Evolutionary conservation across 2,329 filamentous ascomycete genomes (phyloP).

Genomic region (Thielaviopsis euricoi): DNA sequence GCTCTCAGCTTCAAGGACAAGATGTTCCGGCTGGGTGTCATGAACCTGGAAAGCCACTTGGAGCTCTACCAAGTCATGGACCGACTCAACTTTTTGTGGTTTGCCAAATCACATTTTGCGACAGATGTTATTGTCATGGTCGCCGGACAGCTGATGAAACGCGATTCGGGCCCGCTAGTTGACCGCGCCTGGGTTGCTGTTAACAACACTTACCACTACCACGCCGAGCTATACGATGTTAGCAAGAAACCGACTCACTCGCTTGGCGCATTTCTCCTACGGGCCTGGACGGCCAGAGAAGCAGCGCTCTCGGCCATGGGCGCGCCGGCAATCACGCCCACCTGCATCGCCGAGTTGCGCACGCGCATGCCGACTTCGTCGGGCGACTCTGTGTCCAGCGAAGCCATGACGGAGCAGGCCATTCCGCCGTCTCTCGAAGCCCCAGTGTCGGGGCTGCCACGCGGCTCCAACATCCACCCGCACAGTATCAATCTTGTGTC

Average conservation of each 20-base stretch:
- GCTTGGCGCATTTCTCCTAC: conserved; percentile 3
- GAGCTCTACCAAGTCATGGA: conserved; percentile 26
- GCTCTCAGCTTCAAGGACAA: conserved; percentile 33
- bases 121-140: conserved; percentile 39
- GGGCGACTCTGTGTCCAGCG: conserved; percentile 16
- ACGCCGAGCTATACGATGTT: conserved; percentile 34
- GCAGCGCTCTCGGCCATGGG: conserved; percentile 23
- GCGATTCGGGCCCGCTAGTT: conserved; percentile 31
- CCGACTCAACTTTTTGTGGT: conserved; percentile 37
- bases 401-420: conserved; percentile 12
- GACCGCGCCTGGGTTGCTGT: conserved; percentile 36
- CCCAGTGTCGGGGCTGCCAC: conserved; percentile 11
- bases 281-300: conserved; percentile 32
- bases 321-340: conserved; percentile 24
- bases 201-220: conserved; percentile 29
- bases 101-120: conserved; percentile 36
- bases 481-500: neutral
- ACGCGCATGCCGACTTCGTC: conserved; percentile 23
- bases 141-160: conserved; percentile 34
- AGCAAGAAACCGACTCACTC: conserved; percentile 23
- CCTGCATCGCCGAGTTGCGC: conserved; percentile 29
- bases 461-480: neutral
- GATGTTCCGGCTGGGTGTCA: conserved; percentile 37
- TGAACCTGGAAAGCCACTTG: conserved; percentile 30
- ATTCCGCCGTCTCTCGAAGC: conserved; percentile 9